phyloP scores from a whole-genome alignment of 371 early-diverging fungal genomes.

The Mortierella sp. region DNA sequence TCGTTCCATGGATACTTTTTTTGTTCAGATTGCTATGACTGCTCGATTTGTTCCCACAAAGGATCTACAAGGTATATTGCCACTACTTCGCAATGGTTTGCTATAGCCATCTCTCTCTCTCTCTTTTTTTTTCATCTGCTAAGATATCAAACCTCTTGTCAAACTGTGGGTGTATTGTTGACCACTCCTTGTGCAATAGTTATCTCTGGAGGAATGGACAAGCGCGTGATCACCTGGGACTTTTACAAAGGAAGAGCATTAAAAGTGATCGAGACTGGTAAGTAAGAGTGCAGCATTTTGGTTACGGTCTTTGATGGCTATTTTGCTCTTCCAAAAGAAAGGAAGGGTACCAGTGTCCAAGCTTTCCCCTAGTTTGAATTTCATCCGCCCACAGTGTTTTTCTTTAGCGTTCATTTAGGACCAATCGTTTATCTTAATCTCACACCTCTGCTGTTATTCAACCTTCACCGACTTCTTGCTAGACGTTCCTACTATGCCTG shows the following conservation, averaged over 20 bases:
- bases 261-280: slow-evolving; percentile 42
- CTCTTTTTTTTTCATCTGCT: background rate
- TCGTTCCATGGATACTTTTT: too few relatives aligned
- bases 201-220: slow-evolving; percentile 49
- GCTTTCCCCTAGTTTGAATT: background rate
- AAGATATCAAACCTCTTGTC: background rate
- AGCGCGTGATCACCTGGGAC: slow-evolving; percentile 43
- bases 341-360: background rate
- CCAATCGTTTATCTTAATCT: too few relatives aligned
- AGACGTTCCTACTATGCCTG: slow-evolving; percentile 27
- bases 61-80: slow-evolving; percentile 34
- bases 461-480: background rate
- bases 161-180: background rate
- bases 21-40: slow-evolving; percentile 40
- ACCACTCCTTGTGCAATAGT: slow-evolving; percentile 8
- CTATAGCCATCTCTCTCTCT: background rate
- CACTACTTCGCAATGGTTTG: background rate
- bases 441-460: too few relatives aligned
- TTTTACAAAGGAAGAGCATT: slow-evolving; percentile 47
- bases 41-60: slow-evolving; percentile 45
- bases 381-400: background rate
- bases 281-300: background rate
- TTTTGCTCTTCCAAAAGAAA: background rate
- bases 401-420: too few relatives aligned
- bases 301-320: background rate